A percentile compares a stretch with the other conserved stretches of the same genome.
phyloP scores from a whole-genome alignment of 2,329 filamentous ascomycete genomes.

The Zymoseptoria crescenta region DNA sequence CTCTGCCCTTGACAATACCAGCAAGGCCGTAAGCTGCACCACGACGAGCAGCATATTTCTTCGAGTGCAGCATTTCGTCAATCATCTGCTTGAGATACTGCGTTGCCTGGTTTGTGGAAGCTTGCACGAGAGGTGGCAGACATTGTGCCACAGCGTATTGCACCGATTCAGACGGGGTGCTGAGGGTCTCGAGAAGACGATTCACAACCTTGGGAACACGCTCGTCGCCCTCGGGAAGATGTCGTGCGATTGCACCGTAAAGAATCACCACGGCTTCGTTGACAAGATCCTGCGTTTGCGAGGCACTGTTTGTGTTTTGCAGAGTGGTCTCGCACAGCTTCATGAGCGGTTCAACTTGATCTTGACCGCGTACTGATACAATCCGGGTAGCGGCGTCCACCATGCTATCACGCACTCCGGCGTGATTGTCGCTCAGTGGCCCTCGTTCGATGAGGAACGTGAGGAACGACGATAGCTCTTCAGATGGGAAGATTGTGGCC shows the following conservation, averaged over 20 bases:
- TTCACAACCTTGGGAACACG: conserved; percentile 85
- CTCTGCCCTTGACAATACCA: conserved; percentile 81
- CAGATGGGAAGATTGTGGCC: conserved; percentile 58
- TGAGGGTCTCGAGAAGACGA: conserved; percentile 75
- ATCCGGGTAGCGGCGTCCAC: conserved; percentile 77
- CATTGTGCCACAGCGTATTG: conserved; percentile 96
- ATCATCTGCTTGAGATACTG: conserved; percentile 75
- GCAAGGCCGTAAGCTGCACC: conserved; percentile 93
- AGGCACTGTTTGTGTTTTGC: conserved; percentile 76
- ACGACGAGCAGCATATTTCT: conserved; percentile 85
- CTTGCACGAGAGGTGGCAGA: conserved; percentile 78
- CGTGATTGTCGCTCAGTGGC: conserved; percentile 75
- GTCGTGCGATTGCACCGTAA: conserved; percentile 86
- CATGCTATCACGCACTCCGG: conserved; percentile 77
- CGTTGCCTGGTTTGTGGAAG: conserved; percentile 67
- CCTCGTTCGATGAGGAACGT: conserved; percentile 78
- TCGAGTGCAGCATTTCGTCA: conserved; percentile 73
- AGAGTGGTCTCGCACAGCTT: conserved; percentile 80
- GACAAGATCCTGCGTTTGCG: conserved; percentile 74
- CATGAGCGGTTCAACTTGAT: conserved; percentile 84
- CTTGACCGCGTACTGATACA: conserved; percentile 72
- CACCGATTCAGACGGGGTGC: conserved; percentile 90
- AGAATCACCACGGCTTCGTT: conserved; percentile 97
- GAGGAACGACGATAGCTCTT: conserved; percentile 68
- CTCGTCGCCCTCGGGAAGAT: conserved; percentile 74